These are phyloP conservation scores for Aspergillus olivimuriae DNA, from an alignment of 495 filamentous ascomycete genomes.

Conservation along the genomic window DNA sequence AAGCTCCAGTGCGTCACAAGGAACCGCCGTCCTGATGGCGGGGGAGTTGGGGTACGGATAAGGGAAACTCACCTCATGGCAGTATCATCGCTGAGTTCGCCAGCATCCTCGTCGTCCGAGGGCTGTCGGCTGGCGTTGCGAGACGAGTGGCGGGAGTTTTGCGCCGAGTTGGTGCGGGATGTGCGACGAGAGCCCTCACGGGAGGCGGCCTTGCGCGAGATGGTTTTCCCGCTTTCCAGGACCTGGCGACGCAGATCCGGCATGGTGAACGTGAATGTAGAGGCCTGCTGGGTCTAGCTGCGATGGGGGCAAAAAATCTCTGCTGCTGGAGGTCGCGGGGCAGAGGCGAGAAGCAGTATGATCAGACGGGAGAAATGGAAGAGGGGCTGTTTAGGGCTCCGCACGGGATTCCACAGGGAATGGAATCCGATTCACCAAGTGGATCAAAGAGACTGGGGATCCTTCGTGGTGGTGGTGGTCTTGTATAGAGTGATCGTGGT, in stretches of 20 bases:
- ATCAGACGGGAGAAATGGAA: no score
- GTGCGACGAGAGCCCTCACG: constrained; percentile 58
- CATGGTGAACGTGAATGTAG: constrained; percentile 30
- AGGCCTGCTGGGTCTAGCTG: no score
- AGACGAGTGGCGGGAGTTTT: constrained; percentile 54
- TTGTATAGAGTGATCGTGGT: background rate
- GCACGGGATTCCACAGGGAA: background rate
- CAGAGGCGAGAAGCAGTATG: no score
- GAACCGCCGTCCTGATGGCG: no score
- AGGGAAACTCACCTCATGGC: constrained; percentile 54
- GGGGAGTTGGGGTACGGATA: no score
- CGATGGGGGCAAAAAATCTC: no score
- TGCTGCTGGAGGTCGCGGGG: no score
- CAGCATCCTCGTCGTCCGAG: constrained; percentile 74
- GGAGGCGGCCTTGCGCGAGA: constrained; percentile 82
- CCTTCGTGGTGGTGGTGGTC: no score
- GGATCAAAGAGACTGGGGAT: background rate
- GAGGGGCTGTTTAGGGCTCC: no score
- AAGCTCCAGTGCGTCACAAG: no score
- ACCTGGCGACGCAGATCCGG: constrained; percentile 70
- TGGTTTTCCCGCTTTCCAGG: constrained; percentile 78
- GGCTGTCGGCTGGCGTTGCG: constrained; percentile 48
- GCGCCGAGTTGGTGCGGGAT: constrained; percentile 57
- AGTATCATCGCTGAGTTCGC: constrained; percentile 61
- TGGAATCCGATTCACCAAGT: background rate